A percentile compares a stretch with the other conserved stretches of the same genome.
Conservation (phyloP, 768 basidiomycete genomes). For the Kondoa subrosea region DNA sequence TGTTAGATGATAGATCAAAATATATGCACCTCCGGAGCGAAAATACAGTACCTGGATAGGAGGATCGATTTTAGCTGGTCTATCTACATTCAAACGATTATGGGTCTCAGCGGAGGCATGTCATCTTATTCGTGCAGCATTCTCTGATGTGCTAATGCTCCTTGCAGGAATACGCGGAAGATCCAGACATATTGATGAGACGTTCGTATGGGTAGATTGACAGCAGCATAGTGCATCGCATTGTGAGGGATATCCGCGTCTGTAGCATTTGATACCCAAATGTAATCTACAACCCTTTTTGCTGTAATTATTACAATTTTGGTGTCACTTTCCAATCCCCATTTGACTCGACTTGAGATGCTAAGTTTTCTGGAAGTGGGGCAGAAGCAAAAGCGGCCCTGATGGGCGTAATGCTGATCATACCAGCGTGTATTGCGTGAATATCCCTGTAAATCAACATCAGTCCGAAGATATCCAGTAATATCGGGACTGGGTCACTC, state of each 20-base stretch:
- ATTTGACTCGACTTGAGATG: slow-evolving; percentile 8
- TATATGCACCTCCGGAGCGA: slow-evolving; percentile 96
- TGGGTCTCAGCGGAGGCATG: slow-evolving; percentile 99
- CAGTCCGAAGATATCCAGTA: no score
- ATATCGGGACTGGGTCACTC: no score
- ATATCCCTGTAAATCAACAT: slow-evolving; percentile 10
- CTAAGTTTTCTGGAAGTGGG: background rate
- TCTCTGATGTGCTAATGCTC: background rate
- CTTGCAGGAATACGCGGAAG: slow-evolving; percentile 5
- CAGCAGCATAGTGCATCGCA: background rate
- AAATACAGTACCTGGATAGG: slow-evolving; percentile 94
- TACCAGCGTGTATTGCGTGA: slow-evolving; percentile 11
- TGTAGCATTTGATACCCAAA: background rate
- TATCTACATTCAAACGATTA: slow-evolving; percentile 99
- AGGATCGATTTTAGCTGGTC: slow-evolving; percentile 84
- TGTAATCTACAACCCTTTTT: background rate
- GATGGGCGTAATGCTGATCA: slow-evolving; percentile 13
- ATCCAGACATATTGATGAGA: background rate
- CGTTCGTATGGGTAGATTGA: background rate
- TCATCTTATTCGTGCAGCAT: background rate
- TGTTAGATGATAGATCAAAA: slow-evolving; percentile 49
- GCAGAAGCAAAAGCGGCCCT: slow-evolving; percentile 14
- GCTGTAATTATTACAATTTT: background rate
- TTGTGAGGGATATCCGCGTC: no score
- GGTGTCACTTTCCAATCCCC: background rate